Base-by-base conservation (phyloP, 352 stramenopile species). In the Phytopythium chamaehyphon region DNA sequence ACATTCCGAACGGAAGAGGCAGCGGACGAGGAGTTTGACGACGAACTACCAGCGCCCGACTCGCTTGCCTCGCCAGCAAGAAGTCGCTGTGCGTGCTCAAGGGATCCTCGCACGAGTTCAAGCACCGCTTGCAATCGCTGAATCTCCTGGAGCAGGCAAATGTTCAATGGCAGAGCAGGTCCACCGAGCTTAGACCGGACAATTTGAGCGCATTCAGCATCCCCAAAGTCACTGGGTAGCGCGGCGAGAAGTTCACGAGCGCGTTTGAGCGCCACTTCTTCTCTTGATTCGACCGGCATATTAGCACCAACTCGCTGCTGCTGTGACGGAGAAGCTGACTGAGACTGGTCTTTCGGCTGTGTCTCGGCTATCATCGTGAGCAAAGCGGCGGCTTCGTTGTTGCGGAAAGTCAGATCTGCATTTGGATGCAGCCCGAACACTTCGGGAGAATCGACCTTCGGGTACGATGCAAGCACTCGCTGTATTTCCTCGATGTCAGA, bases 391-490 rank as follows among this genome's bases (percentile, higher is more conserved):
- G 87, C 77, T 64, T 93, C 77, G 48, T 91, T 89, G n/a, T 90
- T 76, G 1, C 77, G 73, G 46, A 85, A 91, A 15, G 83, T 87
- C 10, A 93, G 57, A 40, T 93, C 77, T 15, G 83, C 83, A 45
- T 93, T 93, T 36, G 75, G 77, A 33, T 93, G 83, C 31, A 93
- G 52, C 0, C 83, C 83, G 58, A 93, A 93, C 12, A 93, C 80
- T 44, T 93, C 83, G 0, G 83, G 80, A n/a, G 76, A 88, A 46
- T 93, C 82, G 0, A 86, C 70, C 14, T 69, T 88, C 4, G 82
- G 82, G 43, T 90, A 88, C 5, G 58, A 50, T 14, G 66, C 51
- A 36, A 90, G 75, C 19, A 85, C 70, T 9, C 76, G 76, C 16
- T 88, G 78, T 39, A 69, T 88, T 60, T 90, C 77, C 40, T 93